Percentiles rank a stretch among this genome's conserved stretches.
phyloP scores from a whole-genome alignment of 1,139 yeast species.

The Sugiyamaella grinbergsii region DNA sequence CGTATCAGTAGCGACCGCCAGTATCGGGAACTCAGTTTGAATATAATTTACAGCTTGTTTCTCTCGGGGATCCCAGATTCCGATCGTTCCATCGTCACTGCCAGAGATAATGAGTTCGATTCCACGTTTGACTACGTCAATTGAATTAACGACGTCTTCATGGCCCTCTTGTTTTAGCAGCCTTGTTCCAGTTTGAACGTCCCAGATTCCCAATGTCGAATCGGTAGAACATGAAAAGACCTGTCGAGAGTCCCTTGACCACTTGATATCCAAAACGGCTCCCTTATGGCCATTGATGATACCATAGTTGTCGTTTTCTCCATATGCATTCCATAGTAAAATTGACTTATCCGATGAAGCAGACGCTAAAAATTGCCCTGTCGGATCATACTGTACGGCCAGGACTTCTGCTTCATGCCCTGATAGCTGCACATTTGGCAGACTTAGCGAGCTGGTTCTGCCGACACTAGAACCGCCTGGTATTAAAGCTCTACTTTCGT shows the following conservation, averaged over 20 bases:
- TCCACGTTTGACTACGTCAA: constrained; percentile 44
- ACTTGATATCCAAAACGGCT: constrained; percentile 52
- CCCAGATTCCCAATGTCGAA: constrained; percentile 55
- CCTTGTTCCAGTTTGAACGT: constrained; percentile 56
- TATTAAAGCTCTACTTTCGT: not conserved
- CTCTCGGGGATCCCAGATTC: constrained; percentile 64
- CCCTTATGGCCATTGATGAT: constrained; percentile 52
- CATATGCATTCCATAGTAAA: constrained; percentile 49
- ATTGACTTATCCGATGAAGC: constrained; percentile 40
- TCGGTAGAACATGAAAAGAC: constrained; percentile 53
- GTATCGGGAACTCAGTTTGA: constrained; percentile 56
- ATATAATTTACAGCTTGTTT: constrained; percentile 48
- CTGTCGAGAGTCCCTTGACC: constrained; percentile 48
- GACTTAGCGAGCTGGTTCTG: constrained; percentile 18
- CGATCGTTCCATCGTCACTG: constrained; percentile 64
- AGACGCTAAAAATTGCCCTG: constrained; percentile 42
- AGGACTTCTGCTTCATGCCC: constrained; percentile 40
- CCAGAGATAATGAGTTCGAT: constrained; percentile 52
- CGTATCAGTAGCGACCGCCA: constrained; percentile 51
- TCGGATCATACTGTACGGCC: constrained; percentile 38
- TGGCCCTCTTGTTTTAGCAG: constrained; percentile 58
- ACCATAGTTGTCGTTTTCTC: constrained; percentile 47
- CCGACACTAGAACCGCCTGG: not conserved
- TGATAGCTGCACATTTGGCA: constrained; percentile 21
- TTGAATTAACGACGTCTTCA: constrained; percentile 57